Base-by-base conservation (phyloP, 2,329 filamentous ascomycete genomes). In the Colletotrichum falcatum region DNA sequence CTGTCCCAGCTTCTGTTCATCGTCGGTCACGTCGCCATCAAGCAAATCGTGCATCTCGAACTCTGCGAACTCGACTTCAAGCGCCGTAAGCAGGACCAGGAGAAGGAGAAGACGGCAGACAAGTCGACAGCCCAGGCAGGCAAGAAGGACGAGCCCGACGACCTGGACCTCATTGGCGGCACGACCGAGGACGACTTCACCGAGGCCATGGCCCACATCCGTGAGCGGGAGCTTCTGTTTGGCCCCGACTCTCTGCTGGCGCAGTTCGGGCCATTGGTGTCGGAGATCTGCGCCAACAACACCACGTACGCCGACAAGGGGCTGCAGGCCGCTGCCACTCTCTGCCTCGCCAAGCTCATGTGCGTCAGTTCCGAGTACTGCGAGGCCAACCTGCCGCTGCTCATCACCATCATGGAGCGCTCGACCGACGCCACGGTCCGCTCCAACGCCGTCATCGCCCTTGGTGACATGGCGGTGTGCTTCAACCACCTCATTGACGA, bases 401-500 rank as follows among this genome's bases (percentile, higher is more conserved):
- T 99, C 70, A 97, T 99, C 81, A 98, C 95, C 20, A 98, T 99
- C 76, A 95, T 99, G 86, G 96, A 99, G 83, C 91, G 94, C 37
- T 98, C 94, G 2, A 89, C 94, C 39, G 94, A 98, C 76, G 92
- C 97, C 1, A 97, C 95, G 23, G 95, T 97, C 48, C 91, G 96
- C 61, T 97, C 94, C 76, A 99, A 99, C 78, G 94, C 97, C 12
- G 97, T 99, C 23, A 97, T 99, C 75, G 95, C 96, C 0, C 89
- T 99, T 0, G 96, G 96, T 48, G 96, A 99, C 79, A 99, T 99
- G 96, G 97, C 97, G 0, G 96, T 99, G 28, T 98, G 95, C 87
- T 99, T 99, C 87, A 99, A 99, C 78, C 96, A 99, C 78, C 89
- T 99, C 60, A 98, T 99, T 75, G 97, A 99, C 78, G 97, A 99